These are phyloP conservation scores for Phytophthora pistaciae DNA, from an alignment of 352 stramenopile species.

Conservation along the genomic window DNA sequence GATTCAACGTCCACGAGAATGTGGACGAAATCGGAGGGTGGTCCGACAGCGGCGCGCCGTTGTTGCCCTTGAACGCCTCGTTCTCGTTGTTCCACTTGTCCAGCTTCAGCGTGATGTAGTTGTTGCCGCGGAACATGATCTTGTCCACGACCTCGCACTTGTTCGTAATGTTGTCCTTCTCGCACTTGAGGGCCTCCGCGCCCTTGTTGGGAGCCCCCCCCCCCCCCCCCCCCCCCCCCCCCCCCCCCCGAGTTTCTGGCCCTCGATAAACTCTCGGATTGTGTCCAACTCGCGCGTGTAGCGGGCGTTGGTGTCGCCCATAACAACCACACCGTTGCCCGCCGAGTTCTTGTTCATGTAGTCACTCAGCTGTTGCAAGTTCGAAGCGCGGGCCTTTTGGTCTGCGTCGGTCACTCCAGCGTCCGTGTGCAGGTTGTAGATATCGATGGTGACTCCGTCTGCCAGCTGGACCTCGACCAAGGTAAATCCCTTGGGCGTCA, in stretches of 20 bases:
- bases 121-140: slow-evolving; percentile 61
- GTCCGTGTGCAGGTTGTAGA: slow-evolving; percentile 62
- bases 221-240: too few relatives aligned
- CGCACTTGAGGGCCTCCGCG: slow-evolving; percentile 43
- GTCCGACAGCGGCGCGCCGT: slow-evolving; percentile 44
- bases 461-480: slow-evolving; percentile 48
- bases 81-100: slow-evolving; percentile 48
- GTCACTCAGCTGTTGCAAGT: slow-evolving; percentile 49
- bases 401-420: slow-evolving; percentile 41
- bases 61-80: slow-evolving; percentile 34
- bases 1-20: slow-evolving; percentile 44
- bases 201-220: slow-evolving; percentile 35
- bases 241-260: too few relatives aligned
- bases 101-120: slow-evolving; percentile 44
- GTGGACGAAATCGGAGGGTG: slow-evolving; percentile 44
- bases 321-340: slow-evolving; percentile 50
- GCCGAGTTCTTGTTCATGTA: slow-evolving; percentile 51
- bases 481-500: slow-evolving; percentile 60
- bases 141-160: slow-evolving; percentile 60
- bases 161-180: slow-evolving; percentile 36
- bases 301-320: slow-evolving; percentile 57
- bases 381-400: slow-evolving; percentile 37
- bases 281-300: slow-evolving; percentile 55
- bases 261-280: slow-evolving; percentile 34
- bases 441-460: slow-evolving; percentile 47